Evolutionary conservation across 345 rosid species (phyloP).

Genomic region (Eucalyptus marginata): DNA sequence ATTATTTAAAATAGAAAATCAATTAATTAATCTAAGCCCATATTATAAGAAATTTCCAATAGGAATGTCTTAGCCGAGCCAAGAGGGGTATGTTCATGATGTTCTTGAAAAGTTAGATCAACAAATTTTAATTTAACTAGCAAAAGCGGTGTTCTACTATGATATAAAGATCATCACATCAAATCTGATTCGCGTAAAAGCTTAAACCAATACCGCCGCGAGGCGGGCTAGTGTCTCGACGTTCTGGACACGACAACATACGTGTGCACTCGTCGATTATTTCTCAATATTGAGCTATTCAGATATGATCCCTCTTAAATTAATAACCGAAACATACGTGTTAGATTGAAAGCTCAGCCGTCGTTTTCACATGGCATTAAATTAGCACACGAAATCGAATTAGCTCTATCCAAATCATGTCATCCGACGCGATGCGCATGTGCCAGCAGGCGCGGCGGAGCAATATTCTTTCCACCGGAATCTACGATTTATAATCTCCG

Average conservation of each 20-base stretch:
- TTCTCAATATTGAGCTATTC: fast-evolving
- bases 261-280: background rate
- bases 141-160: fast-evolving
- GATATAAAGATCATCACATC: background rate
- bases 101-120: too few species aligned
- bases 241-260: background rate
- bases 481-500: background rate
- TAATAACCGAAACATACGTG: background rate
- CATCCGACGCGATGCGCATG: background rate
- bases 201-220: background rate
- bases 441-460: background rate
- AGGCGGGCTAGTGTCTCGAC: background rate
- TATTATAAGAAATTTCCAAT: too few species aligned
- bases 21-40: too few species aligned
- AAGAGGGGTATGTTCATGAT: too few species aligned
- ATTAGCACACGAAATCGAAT: background rate
- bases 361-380: background rate
- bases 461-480: background rate
- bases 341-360: background rate
- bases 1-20: too few species aligned
- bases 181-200: background rate
- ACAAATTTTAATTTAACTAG: too few species aligned
- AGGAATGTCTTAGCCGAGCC: too few species aligned
- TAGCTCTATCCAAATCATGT: background rate
- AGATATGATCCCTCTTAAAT: background rate